Base-by-base conservation (phyloP, 1,284 basidiomycete species). In the Trichosporon coremiiforme region DNA sequence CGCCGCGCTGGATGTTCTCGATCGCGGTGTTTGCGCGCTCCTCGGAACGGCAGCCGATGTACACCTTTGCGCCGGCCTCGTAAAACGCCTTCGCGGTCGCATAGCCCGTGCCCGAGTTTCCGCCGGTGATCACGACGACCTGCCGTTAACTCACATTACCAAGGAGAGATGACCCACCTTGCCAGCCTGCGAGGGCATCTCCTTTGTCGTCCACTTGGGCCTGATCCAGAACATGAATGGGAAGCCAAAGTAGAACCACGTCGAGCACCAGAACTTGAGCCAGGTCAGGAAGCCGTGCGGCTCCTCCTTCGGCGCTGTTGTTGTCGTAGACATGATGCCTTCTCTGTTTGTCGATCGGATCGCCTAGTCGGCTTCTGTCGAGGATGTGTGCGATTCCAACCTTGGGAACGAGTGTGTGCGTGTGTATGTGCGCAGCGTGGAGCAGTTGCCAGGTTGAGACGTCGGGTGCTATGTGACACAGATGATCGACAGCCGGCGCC, bases 11-110 rank as follows among this genome's bases (percentile, higher is more conserved):
- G 66, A 90, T 84, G 31, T 87, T 82, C 12, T 81, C 75, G 66
- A 91, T 89, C 0, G 88, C 87, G 0, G 76, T 78, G 38, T 83
- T 72, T 0, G 86, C 88, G 67, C 86, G 88, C 33, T 80, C 74
- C 68, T 82, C 75, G 73, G 82, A 86, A 17, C 90, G 85, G 13
- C 80, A 73, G 7, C 47, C 70, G 15, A 91, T 84, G 77, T 90
- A 90, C 0, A 91, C 90, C 70, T 85, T 89, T 7, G 89, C 89
- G 47, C 88, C 87, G 67, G 86, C 86, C 7, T 78, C 72, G 53
- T 90, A 84, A 13, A 89, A 83, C 5, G 83, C 85, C 50, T 75
- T 75, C 29, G 75, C 73, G 5, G 79, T 80, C 13, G 72, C 75
- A 67, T 78, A 79, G 2, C 81, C 82, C 20, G 77, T 78, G 0